A percentile compares a stretch with the other conserved stretches of the same genome.
Evolutionary conservation across 1,139 yeast species (phyloP).

Genomic region (Pichia inconspicua): DNA sequence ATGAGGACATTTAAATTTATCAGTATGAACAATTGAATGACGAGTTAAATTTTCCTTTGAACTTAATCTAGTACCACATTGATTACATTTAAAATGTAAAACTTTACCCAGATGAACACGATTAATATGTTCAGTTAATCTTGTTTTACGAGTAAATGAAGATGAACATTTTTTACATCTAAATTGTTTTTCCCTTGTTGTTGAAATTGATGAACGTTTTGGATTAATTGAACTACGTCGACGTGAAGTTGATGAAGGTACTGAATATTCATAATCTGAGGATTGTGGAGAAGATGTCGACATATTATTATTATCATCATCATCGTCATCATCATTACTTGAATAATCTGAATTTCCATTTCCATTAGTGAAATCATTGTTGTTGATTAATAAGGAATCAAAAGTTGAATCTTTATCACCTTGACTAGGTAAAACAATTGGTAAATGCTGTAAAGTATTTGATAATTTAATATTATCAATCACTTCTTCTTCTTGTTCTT

Average conservation of each 20-base stretch:
- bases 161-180: constrained; percentile 19
- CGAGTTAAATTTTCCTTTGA: constrained; percentile 23
- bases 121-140: constrained; percentile 20
- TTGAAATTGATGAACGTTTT: background rate
- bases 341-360: background rate
- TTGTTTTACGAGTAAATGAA: constrained; percentile 23
- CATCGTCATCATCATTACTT: too few relatives aligned
- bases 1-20: constrained; percentile 18
- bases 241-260: background rate
- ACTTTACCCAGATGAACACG: constrained; percentile 19
- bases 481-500: too few relatives aligned
- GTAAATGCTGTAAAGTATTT: background rate
- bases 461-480: too few relatives aligned
- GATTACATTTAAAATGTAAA: constrained; percentile 15
- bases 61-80: constrained; percentile 18
- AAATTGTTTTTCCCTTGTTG: constrained; percentile 12
- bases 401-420: constrained; percentile 1
- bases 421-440: constrained; percentile 3
- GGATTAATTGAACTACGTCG: too few relatives aligned
- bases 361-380: background rate
- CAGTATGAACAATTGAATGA: constrained; percentile 22
- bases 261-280: too few relatives aligned
- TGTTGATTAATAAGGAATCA: background rate
- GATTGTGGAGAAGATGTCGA: too few relatives aligned
- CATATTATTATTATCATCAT: too few relatives aligned